Evolutionary conservation across 345 rosid species (phyloP).

Genomic region (Lepidium didymum): DNA sequence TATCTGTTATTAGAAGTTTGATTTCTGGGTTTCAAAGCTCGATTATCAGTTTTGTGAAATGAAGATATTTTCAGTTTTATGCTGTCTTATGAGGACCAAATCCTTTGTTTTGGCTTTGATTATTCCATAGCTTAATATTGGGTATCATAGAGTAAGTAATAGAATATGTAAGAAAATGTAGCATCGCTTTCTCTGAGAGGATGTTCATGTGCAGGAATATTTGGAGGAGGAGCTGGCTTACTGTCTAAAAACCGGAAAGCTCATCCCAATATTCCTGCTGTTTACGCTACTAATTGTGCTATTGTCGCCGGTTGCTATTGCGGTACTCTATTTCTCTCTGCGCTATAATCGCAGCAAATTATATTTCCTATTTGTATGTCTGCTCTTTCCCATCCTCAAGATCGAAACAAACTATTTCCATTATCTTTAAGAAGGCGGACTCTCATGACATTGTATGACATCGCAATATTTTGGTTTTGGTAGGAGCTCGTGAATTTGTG

Average conservation of each 20-base stretch:
- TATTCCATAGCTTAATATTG: neutral
- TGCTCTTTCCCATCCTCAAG: neutral
- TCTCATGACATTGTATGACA: neutral
- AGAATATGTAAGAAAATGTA: neutral
- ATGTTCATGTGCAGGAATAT: slow-evolving; percentile 36
- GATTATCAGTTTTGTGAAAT: neutral
- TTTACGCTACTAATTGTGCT: slow-evolving; percentile 65
- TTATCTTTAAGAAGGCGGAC: neutral
- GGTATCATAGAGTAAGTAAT: neutral
- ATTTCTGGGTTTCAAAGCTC: neutral
- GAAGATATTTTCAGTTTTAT: neutral
- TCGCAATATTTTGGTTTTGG: slow-evolving; percentile 9
- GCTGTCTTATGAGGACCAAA: neutral
- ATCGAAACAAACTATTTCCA: neutral
- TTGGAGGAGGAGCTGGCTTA: slow-evolving; percentile 67
- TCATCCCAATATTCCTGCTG: slow-evolving; percentile 52
- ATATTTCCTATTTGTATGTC: neutral
- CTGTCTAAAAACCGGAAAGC: slow-evolving; percentile 53
- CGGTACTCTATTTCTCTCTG: slow-evolving; percentile 33
- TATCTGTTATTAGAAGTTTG: neutral
- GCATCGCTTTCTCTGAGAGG: neutral
- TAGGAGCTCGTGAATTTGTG: slow-evolving; percentile 83
- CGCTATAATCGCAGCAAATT: neutral
- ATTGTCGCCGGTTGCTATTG: slow-evolving; percentile 73
- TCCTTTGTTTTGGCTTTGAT: neutral